These are phyloP conservation scores for Spatholobus suberectus DNA, from an alignment of 306 rosid genomes.

Conservation along the genomic window DNA sequence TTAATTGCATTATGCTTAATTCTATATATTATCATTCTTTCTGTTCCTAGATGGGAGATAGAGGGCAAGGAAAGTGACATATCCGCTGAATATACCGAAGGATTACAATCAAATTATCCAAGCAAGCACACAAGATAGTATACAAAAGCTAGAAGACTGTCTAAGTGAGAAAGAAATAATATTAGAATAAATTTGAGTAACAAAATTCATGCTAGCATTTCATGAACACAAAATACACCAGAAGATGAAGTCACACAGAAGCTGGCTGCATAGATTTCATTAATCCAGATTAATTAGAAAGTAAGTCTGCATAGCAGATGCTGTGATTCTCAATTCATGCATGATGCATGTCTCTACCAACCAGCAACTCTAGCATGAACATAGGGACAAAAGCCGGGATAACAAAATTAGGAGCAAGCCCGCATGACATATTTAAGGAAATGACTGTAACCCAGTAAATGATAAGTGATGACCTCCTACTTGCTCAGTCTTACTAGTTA, in stretches of 20 bases:
- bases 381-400: neutral
- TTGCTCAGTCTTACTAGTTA: neutral
- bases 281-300: neutral
- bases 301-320: neutral
- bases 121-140: neutral
- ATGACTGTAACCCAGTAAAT: neutral
- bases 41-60: neutral
- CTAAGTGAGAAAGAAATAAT: neutral
- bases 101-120: conserved; percentile 12
- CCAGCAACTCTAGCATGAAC: neutral
- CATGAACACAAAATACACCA: neutral
- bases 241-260: neutral
- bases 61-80: neutral
- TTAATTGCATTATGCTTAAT: conserved; percentile 1
- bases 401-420: conserved; percentile 2
- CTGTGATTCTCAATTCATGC: neutral
- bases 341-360: conserved; percentile 7
- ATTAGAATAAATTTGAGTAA: neutral
- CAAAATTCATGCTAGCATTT: conserved; percentile 16
- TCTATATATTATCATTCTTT: neutral
- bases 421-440: neutral
- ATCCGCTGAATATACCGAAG: neutral
- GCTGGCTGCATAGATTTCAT: conserved; percentile 13
- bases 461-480: neutral
- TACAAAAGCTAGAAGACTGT: neutral